These are phyloP conservation scores for Russula compacta DNA, from an alignment of 768 basidiomycete genomes.

Conservation along the genomic window DNA sequence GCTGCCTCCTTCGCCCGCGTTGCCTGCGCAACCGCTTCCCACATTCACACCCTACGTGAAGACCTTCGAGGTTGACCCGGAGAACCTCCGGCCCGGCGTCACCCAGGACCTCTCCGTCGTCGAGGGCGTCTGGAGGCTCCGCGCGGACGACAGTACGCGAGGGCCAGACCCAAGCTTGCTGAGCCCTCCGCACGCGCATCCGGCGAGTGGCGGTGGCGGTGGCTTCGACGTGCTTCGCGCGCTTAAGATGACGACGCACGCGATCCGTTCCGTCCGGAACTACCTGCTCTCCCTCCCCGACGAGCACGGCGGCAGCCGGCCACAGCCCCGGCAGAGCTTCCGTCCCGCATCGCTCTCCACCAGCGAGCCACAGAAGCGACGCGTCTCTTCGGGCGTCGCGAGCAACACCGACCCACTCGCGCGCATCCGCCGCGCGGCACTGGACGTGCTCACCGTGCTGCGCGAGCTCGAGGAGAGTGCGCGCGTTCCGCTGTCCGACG, in stretches of 20 bases:
- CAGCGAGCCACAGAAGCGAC: constrained; percentile 30
- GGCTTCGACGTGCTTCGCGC: constrained; percentile 57
- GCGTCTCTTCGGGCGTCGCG: constrained; percentile 26
- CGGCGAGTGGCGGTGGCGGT: background rate
- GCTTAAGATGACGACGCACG: constrained; percentile 70
- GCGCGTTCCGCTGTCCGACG: constrained; percentile 68
- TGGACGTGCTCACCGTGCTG: constrained; percentile 76
- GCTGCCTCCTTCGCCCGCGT: constrained; percentile 60
- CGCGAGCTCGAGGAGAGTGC: constrained; percentile 72
- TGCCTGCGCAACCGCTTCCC: constrained; percentile 39
- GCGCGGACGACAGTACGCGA: constrained; percentile 9
- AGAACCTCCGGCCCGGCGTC: constrained; percentile 66
- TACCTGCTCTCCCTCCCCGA: constrained; percentile 78
- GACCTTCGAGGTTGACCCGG: constrained; percentile 65
- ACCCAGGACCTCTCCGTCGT: constrained; percentile 64
- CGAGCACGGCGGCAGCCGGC: constrained; percentile 29
- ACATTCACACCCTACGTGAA: constrained; percentile 49
- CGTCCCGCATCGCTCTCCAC: constrained; percentile 39
- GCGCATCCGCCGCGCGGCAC: constrained; percentile 63
- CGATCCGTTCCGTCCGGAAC: constrained; percentile 75
- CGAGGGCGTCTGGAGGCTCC: constrained; percentile 53
- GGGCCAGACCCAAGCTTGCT: constrained; percentile 1
- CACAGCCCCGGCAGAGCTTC: constrained; percentile 37
- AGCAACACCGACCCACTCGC: constrained; percentile 49
- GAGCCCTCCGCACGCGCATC: constrained; percentile 2